Percentiles rank a stretch among this genome's conserved stretches.
Evolutionary conservation across 2,329 filamentous ascomycete genomes (phyloP).

Genomic region (Pseudomassariella vexata): DNA sequence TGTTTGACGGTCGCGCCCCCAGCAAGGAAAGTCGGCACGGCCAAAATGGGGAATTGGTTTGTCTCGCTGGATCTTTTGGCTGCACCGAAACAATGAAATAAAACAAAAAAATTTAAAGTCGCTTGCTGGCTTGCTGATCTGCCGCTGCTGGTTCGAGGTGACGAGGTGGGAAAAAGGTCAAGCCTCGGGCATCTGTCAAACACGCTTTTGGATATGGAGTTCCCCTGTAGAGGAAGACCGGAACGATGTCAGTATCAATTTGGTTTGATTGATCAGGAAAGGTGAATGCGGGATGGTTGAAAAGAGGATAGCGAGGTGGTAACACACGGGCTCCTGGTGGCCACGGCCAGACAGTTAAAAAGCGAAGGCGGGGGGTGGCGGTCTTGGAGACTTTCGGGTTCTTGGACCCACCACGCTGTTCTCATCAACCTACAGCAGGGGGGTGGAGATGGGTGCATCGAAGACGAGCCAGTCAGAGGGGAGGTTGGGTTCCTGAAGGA

Average conservation of each 20-base stretch:
- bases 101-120: no score
- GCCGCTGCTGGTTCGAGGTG: constrained; percentile 3
- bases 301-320: constrained; percentile 46
- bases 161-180: constrained; percentile 16
- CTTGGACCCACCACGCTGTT: no score
- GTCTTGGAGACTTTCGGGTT: no score
- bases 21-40: not conserved
- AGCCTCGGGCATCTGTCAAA: constrained; percentile 6
- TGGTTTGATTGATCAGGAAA: constrained; percentile 40
- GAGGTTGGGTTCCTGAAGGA: no score
- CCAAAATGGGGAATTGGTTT: not conserved
- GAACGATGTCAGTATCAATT: constrained; percentile 30
- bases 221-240: constrained; percentile 34
- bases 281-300: constrained; percentile 42
- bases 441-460: no score
- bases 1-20: constrained; percentile 5
- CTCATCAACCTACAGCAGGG: no score
- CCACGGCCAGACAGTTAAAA: constrained; percentile 34
- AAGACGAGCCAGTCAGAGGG: no score
- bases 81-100: no score
- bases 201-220: constrained; percentile 26
- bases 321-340: constrained; percentile 37
- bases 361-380: constrained; percentile 15
- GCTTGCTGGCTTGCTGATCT: not conserved
- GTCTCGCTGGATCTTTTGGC: no score